Evolutionary conservation across 2,329 filamentous ascomycete species (phyloP).

Genomic region (Curvularia spicifera): DNA sequence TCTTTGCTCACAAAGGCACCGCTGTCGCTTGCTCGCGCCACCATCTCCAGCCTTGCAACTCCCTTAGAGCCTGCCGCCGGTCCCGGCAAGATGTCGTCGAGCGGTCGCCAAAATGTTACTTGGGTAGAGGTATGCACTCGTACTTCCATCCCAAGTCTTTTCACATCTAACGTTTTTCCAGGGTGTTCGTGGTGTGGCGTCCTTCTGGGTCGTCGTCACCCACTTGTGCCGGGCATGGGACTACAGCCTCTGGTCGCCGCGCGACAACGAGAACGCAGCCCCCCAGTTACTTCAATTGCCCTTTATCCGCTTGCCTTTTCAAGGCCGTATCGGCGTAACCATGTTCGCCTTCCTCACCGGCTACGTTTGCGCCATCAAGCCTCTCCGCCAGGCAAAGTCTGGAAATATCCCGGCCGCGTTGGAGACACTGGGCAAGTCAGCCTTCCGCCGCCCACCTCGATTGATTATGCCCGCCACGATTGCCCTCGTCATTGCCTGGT

Average conservation of each 20-base stretch:
- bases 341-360: constrained; percentile 64
- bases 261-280: constrained; percentile 51
- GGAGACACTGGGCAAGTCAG: constrained; percentile 59
- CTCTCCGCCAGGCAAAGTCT: constrained; percentile 58
- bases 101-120: constrained; percentile 48
- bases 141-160: neutral
- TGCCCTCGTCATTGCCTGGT: constrained; percentile 59
- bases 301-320: constrained; percentile 62
- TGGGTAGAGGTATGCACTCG: constrained; percentile 49
- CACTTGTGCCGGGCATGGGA: constrained; percentile 61
- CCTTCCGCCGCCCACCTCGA: constrained; percentile 61
- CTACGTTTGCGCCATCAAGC: constrained; percentile 63
- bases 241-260: constrained; percentile 58
- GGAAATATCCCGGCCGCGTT: constrained; percentile 55
- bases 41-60: constrained; percentile 26
- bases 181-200: constrained; percentile 62
- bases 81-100: constrained; percentile 34
- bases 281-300: constrained; percentile 59
- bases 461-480: constrained; percentile 61
- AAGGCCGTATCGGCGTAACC: constrained; percentile 62
- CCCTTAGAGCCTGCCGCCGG: constrained; percentile 18
- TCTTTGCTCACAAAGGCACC: constrained; percentile 36
- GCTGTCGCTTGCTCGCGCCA: constrained; percentile 36
- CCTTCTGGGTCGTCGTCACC: constrained; percentile 60
- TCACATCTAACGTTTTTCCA: constrained; percentile 29